phyloP scores from a whole-genome alignment of 2,329 filamentous ascomycete species.

The Alternaria triticimaculans region DNA sequence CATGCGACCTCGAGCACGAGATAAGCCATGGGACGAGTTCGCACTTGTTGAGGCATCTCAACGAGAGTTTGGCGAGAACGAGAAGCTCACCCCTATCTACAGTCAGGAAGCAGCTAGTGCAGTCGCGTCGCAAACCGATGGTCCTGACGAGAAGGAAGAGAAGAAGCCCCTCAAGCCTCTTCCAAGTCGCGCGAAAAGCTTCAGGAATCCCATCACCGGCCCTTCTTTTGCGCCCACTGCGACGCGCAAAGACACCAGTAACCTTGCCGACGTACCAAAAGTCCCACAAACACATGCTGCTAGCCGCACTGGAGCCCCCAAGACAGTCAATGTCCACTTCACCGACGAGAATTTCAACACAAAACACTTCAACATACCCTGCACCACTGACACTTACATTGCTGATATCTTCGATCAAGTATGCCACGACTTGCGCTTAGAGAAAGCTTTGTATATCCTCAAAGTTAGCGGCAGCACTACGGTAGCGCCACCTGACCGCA shows the following conservation, averaged over 20 bases:
- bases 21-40: conserved; percentile 83
- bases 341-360: conserved; percentile 72
- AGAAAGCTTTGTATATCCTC: conserved; percentile 80
- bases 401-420: conserved; percentile 81
- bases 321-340: conserved; percentile 75
- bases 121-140: conserved; percentile 28
- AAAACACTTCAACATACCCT: conserved; percentile 74
- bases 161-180: conserved; percentile 31
- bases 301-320: conserved; percentile 71
- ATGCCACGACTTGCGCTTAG: conserved; percentile 77
- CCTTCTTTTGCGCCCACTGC: conserved; percentile 56
- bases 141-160: conserved; percentile 24
- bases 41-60: conserved; percentile 76
- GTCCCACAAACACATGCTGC: conserved; percentile 53
- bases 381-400: conserved; percentile 82
- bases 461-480: conserved; percentile 77
- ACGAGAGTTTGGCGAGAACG: conserved; percentile 72
- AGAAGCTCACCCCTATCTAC: conserved; percentile 70
- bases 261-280: conserved; percentile 53
- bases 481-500: conserved; percentile 77
- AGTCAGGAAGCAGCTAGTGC: conserved; percentile 59
- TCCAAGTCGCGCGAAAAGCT: conserved; percentile 51
- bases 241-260: conserved; percentile 55
- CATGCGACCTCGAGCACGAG: conserved; percentile 69
- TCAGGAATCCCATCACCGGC: conserved; percentile 59